These are phyloP conservation scores for Herpomyces periplanetae DNA, from an alignment of 2,329 filamentous ascomycete genomes.

Conservation along the genomic window DNA sequence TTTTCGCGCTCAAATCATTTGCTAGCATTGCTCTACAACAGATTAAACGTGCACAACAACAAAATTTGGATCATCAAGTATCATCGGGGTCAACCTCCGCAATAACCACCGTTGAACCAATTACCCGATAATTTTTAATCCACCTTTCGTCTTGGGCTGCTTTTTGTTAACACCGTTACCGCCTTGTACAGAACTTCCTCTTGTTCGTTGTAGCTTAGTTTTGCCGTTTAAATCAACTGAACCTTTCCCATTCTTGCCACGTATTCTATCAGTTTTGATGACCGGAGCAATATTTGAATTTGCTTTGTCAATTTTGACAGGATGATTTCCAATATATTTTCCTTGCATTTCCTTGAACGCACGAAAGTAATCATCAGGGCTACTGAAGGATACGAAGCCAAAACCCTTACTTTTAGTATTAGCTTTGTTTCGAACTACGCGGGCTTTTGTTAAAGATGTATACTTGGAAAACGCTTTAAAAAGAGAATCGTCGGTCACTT, in stretches of 20 bases:
- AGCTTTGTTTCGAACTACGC: conserved; percentile 73
- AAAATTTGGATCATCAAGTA: too few species aligned
- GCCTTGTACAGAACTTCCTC: conserved; percentile 7
- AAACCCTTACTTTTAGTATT: conserved; percentile 87
- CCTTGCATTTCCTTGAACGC: conserved; percentile 93
- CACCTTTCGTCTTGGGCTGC: conserved; percentile 8
- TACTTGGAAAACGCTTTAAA: conserved; percentile 75
- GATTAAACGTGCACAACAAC: too few species aligned
- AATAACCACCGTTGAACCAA: too few species aligned
- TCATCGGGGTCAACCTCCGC: too few species aligned
- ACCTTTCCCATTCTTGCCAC: conserved; percentile 9
- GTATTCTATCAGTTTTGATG: conserved; percentile 19
- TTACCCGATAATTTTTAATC: conserved; percentile 8
- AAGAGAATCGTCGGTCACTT: conserved; percentile 81
- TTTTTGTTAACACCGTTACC: conserved; percentile 8
- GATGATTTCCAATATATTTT: conserved; percentile 94
- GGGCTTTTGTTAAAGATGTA: conserved; percentile 54
- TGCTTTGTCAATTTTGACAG: conserved; percentile 46
- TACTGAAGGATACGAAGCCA: conserved; percentile 78
- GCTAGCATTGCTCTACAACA: too few species aligned
- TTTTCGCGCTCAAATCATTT: too few species aligned
- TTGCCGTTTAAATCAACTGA: conserved; percentile 5
- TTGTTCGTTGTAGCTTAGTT: conserved; percentile 6
- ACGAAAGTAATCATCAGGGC: conserved; percentile 82
- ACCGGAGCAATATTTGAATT: conserved; percentile 62